Evolutionary conservation across 805 yeast genomes (phyloP).

Genomic region (Nakazawaea holstii): DNA sequence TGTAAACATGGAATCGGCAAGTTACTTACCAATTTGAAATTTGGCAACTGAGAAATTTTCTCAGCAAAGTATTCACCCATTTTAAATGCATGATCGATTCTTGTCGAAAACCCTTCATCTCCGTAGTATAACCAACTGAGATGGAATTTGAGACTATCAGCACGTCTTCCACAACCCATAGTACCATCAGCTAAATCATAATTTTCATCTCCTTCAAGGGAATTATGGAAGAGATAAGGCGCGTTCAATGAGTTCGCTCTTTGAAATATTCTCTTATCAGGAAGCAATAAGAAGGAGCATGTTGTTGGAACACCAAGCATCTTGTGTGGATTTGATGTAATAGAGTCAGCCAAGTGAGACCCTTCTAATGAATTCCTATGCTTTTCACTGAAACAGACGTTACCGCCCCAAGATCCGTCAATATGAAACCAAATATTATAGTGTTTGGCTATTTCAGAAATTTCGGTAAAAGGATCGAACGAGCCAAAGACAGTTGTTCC

Average conservation of each 20-base stretch:
- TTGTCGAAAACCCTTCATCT: constrained; percentile 49
- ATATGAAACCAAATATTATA: constrained; percentile 72
- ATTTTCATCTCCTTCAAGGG: constrained; percentile 43
- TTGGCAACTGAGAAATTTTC: constrained; percentile 29
- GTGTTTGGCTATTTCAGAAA: constrained; percentile 47
- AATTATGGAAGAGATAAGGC: constrained; percentile 71
- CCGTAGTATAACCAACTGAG: constrained; percentile 83
- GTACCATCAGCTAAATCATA: constrained; percentile 85
- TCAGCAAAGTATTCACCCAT: constrained; percentile 58
- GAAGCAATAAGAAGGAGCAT: constrained; percentile 67
- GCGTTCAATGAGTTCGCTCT: constrained; percentile 73
- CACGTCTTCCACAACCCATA: constrained; percentile 87
- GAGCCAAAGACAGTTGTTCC: constrained; percentile 89
- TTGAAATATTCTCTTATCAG: constrained; percentile 61
- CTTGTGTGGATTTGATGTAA: constrained; percentile 82
- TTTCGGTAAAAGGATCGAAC: constrained; percentile 59
- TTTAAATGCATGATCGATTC: constrained; percentile 70
- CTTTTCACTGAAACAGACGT: constrained; percentile 57
- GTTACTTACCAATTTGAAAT: constrained; percentile 52
- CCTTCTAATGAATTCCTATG: constrained; percentile 50
- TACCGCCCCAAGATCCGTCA: constrained; percentile 93
- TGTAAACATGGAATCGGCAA: constrained; percentile 73
- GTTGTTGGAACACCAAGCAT: constrained; percentile 85
- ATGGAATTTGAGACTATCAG: constrained; percentile 75
- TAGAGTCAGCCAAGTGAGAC: constrained; percentile 60